Evolutionary conservation across 495 filamentous ascomycete genomes (phyloP), one percentile per base, ranked within the genome.

Genomic region (Aspergillus bridgeri): DNA sequence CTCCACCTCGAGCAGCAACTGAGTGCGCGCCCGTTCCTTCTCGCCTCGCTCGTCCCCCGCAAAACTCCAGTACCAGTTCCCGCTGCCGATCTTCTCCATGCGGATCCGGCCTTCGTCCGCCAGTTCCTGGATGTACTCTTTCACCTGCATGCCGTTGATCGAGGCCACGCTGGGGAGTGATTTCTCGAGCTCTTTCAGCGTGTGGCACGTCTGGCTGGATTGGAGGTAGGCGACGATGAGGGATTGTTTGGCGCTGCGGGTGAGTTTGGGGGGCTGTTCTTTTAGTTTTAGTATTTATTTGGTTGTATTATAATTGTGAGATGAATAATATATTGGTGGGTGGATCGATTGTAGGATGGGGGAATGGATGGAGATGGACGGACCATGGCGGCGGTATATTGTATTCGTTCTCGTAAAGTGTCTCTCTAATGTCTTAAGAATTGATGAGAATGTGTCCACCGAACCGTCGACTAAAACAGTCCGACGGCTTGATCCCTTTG

Each of bases 21-120:
- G 11, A 13, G 3, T 38, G 7, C 33, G 74, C 44, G 68, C 74
- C 63, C 45, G 73, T 65, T 13, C 60, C 65, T 55, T 83, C 78
- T 54, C 76, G 78, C 17, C 67, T 68, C 43, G 84, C 58, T 83
- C 85, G 42, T 90, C 88, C 51, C 77, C 82, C 27, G 69, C 68
- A 65, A 92, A 92, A 58, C 77, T 80, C 89, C 89, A 92, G 74
- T 90, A 91, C 89, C 89, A 92, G 65, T 91, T 91, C 17, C 85
- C 87, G 54, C 79, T 87, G 55, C 89, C 89, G 63, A 92, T 91
- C 73, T 90, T 91, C 75, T 91, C 89, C 17, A 89, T 84, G 11
- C 78, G 82, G 55, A 91, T 79, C 57, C 81, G 81, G 56, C 77
- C 75, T 47, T 91, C 89, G 59, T 91, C 86, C 0, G 69, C 66